Evolutionary conservation across 768 basidiomycete genomes (phyloP), one percentile per base, ranked within the genome.

Genomic region (Russula sp.): DNA sequence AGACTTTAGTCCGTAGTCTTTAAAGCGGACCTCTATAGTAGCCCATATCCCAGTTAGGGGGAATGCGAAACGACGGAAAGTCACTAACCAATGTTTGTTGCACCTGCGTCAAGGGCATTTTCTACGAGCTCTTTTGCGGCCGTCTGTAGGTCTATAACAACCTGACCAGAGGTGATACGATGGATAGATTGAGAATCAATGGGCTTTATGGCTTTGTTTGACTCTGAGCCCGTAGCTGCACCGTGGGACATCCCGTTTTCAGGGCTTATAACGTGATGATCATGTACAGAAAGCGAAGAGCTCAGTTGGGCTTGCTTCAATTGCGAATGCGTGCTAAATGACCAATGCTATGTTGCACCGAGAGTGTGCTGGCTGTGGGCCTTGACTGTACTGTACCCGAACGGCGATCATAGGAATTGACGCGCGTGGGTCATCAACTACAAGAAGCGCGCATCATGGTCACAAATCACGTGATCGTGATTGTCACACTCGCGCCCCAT

Each of bases 61-160:
- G 16, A 31, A 18, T 10, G 22, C 0, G 22, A 35, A 64, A 32
- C 18, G 2, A 44, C 18, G 11, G 27, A 39, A 27, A 3, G 31
- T 32, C 20, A 70, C 86, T 35, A 50, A 91, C 96, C 95, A 47
- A 99, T 84, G 67, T 76, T 85, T 0, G 89, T 94, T 0, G 94
- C 91, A 0, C 89, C 89, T 1, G 97, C 94, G 73, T 99, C 97
- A 34, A 98, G 77, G 62, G 92, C 91, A 72, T 99, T 99, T 75
- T 99, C 97, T 2, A 99, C 83, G 9, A 98, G 84, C 73, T 99
- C 97, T 72, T 98, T 99, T 62, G 98, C 87, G 1, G 94, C 93
- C 0, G 89, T 91, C 71, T 94, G 93, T 0, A 98, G 82, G 72
- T 97, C 94, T 32, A 95, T 80, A 1, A 98, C 89, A 51, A 98